Percentiles rank a stretch among this genome's conserved stretches.
phyloP scores from a whole-genome alignment of 2,329 filamentous ascomycete species.

The Microdochium paspali region DNA sequence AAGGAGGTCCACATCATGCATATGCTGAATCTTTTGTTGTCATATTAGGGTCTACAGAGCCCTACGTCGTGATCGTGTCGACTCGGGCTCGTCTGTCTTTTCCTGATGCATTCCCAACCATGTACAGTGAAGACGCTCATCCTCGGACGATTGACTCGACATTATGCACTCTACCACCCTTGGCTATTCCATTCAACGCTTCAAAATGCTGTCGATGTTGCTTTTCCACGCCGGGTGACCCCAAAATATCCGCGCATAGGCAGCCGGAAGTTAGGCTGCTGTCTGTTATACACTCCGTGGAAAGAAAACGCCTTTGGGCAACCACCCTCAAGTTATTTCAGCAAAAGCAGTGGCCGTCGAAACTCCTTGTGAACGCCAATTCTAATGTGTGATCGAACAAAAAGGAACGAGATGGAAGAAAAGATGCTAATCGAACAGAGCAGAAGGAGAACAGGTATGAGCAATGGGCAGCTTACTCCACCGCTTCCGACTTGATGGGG shows the following conservation, averaged over 20 bases:
- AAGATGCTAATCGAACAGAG: background rate
- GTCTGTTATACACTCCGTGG: too few relatives aligned
- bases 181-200: too few relatives aligned
- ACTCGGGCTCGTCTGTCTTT: background rate
- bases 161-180: too few relatives aligned
- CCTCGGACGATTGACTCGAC: background rate
- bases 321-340: too few relatives aligned
- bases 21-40: background rate
- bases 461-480: slow-evolving; percentile 5
- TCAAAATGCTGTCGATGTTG: background rate
- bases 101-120: background rate
- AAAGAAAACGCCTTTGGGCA: too few relatives aligned
- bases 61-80: background rate
- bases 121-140: background rate
- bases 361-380: background rate
- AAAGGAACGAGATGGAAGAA: background rate
- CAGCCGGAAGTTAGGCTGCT: too few relatives aligned
- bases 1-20: background rate
- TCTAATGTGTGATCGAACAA: background rate
- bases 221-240: too few relatives aligned
- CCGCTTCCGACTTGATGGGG: slow-evolving; percentile 44
- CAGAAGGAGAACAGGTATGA: background rate
- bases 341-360: too few relatives aligned
- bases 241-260: too few relatives aligned
- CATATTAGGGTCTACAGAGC: background rate